Evolutionary conservation across 495 filamentous ascomycete genomes (phyloP).

Genomic region (Podospora bellae-mahoneyi): DNA sequence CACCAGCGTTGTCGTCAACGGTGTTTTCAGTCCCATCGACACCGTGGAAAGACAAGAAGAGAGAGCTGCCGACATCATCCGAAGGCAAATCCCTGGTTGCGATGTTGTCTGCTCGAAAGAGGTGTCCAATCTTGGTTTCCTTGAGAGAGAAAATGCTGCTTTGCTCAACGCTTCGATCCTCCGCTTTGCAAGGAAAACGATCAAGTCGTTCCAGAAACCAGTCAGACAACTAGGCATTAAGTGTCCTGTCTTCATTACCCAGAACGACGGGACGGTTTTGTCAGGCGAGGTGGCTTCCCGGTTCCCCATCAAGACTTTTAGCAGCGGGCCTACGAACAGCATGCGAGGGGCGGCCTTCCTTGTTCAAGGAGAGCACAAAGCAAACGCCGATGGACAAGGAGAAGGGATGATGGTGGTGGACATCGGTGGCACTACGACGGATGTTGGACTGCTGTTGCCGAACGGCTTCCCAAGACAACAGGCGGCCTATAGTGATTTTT

Average conservation of each 20-base stretch:
- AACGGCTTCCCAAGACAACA: constrained; percentile 47
- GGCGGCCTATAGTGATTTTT: constrained; percentile 42
- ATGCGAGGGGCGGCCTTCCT: constrained; percentile 57
- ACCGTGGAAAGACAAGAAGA: constrained; percentile 48
- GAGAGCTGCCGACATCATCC: constrained; percentile 43
- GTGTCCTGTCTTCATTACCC: constrained; percentile 54
- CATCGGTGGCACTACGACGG: constrained; percentile 51
- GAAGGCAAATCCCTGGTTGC: constrained; percentile 41
- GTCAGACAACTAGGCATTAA: constrained; percentile 44
- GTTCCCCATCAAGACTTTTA: constrained; percentile 54
- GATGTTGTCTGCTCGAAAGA: constrained; percentile 52
- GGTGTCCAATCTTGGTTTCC: constrained; percentile 48
- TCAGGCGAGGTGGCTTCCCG: constrained; percentile 45
- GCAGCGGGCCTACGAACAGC: constrained; percentile 54
- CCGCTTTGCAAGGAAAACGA: constrained; percentile 48
- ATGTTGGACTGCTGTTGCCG: constrained; percentile 41
- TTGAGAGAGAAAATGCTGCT: constrained; percentile 56
- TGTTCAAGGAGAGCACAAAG: constrained; percentile 20
- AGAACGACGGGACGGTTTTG: constrained; percentile 56
- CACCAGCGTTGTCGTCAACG: constrained; percentile 52
- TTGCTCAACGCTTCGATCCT: constrained; percentile 56
- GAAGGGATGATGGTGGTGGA: constrained; percentile 43
- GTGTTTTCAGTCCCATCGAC: constrained; percentile 58
- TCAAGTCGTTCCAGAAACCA: constrained; percentile 45
- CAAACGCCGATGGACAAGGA: constrained; percentile 9